Evolutionary conservation across 1,284 basidiomycete species (phyloP).

Genomic region (Rhodotorula sp.): DNA sequence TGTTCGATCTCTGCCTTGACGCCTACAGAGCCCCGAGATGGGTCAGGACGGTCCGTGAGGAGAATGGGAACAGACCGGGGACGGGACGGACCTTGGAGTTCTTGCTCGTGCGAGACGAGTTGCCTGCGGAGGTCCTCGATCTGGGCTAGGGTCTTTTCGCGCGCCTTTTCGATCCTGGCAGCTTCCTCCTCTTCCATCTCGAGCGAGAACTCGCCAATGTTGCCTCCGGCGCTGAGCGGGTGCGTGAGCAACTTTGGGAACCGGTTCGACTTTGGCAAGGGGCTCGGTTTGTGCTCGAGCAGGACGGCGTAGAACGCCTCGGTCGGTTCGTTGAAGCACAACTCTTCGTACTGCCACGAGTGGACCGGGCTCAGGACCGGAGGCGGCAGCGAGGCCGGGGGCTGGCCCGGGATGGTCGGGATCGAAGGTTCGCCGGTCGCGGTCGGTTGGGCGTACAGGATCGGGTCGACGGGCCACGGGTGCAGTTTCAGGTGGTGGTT

Average conservation of each 20-base stretch:
- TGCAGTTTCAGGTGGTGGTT: slow-evolving; percentile 96
- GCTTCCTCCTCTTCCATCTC: slow-evolving; percentile 83
- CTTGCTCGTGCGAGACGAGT: slow-evolving; percentile 47
- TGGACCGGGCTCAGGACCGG: slow-evolving; percentile 60
- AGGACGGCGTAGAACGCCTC: slow-evolving; percentile 82
- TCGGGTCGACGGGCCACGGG: slow-evolving; percentile 63
- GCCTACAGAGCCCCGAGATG: neutral
- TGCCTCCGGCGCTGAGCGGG: slow-evolving; percentile 32
- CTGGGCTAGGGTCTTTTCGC: slow-evolving; percentile 59
- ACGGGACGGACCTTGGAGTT: slow-evolving; percentile 34
- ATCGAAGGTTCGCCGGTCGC: slow-evolving; percentile 45
- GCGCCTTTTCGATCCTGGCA: slow-evolving; percentile 73
- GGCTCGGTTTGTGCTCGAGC: slow-evolving; percentile 76
- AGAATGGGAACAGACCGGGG: neutral
- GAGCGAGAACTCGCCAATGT: slow-evolving; percentile 64
- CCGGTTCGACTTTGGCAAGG: slow-evolving; percentile 59
- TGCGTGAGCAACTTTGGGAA: slow-evolving; percentile 18
- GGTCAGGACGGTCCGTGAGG: neutral
- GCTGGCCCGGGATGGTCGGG: slow-evolving; percentile 10
- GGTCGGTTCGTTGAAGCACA: slow-evolving; percentile 93
- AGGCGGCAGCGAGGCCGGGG: slow-evolving; percentile 2
- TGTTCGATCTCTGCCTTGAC: slow-evolving; percentile 37
- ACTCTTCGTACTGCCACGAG: slow-evolving; percentile 98
- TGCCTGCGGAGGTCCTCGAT: slow-evolving; percentile 46
- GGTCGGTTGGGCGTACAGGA: slow-evolving; percentile 47